phyloP scores from a whole-genome alignment of 768 basidiomycete species.

The Rubroboletus pulcherrimus region DNA sequence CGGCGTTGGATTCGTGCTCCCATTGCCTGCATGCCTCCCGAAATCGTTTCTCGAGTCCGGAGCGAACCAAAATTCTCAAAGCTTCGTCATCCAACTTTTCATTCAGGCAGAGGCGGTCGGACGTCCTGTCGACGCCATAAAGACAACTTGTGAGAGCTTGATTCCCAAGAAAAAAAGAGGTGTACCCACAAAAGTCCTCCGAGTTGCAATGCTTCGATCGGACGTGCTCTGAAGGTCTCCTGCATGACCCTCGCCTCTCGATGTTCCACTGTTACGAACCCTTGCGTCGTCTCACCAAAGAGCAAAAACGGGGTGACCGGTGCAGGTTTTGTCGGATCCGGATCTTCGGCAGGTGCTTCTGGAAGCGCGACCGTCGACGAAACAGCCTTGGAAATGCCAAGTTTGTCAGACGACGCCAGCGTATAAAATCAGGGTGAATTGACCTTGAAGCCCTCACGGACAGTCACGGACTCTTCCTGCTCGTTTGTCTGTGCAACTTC shows the following conservation, averaged over 20 bases:
- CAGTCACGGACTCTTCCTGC: conserved; percentile 47
- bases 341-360: conserved; percentile 3
- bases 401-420: not conserved
- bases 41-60: conserved; percentile 31
- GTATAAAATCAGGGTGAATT: not conserved
- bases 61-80: conserved; percentile 24
- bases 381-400: not conserved
- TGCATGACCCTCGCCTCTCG: conserved; percentile 3
- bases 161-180: not conserved
- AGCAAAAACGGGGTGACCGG: conserved; percentile 30
- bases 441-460: conserved; percentile 46
- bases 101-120: conserved; percentile 22
- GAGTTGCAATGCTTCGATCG: conserved; percentile 12
- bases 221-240: not conserved
- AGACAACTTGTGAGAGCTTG: not conserved
- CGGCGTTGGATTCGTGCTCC: conserved; percentile 12
- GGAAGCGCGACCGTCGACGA: conserved; percentile 13
- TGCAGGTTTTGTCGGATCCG: not conserved
- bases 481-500: conserved; percentile 53
- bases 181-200: conserved; percentile 17
- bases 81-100: conserved; percentile 24
- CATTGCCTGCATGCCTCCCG: conserved; percentile 20
- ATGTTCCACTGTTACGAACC: conserved; percentile 35
- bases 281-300: conserved; percentile 40
- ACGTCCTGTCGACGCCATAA: conserved; percentile 9